Evolutionary conservation across 805 yeast genomes (phyloP), one percentile per base, ranked within the genome.

Genomic region (Vanderwaltozyma verrucispora): DNA sequence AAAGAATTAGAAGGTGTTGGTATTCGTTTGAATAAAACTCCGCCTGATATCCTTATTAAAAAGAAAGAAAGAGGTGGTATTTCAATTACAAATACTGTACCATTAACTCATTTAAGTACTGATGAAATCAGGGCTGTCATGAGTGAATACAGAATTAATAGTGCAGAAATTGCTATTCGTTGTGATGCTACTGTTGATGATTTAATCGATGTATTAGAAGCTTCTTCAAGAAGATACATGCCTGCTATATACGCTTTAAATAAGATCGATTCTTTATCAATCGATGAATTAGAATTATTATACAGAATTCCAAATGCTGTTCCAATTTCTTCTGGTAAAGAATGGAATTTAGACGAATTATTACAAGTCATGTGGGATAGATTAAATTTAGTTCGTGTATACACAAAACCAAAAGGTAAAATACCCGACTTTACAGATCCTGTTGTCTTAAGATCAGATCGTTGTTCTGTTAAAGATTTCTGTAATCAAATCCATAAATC

Each of bases 161-260:
- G 95, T 33, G 97, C 98, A 13, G 96, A 92, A 60, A 83, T 92
- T 48, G 92, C 95, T 2, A 81, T 92, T 65, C 71, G 99, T 57
- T 88, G 97, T 60, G 98, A 92, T 61, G 98, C 98, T 17, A 85
- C 95, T 0, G 94, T 94, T 16, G 99, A 92, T 57, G 98, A 92
- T 55, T 68, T 92, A 50, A 92, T 92, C 51, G 99, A 92, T 59
- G 84, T 88, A 11, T 73, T 92, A 38, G 98, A 92, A 65, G 88
- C 82, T 4, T 80, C 82, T 40, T 77, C 84, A 52, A 79, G 99
- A 66, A 78, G 84, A 59, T 92, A 92, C 61, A 86, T 92, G 48
- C 98, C 98, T 2, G 97, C 95, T 1, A 69, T 92, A 39, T 92
- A 92, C 56, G 96, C 87, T 32, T 69, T 92, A 56, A 92, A 92